Evolutionary conservation across 805 yeast species (phyloP), one percentile per base, ranked within the genome.

Genomic region (Candida golubevii): DNA sequence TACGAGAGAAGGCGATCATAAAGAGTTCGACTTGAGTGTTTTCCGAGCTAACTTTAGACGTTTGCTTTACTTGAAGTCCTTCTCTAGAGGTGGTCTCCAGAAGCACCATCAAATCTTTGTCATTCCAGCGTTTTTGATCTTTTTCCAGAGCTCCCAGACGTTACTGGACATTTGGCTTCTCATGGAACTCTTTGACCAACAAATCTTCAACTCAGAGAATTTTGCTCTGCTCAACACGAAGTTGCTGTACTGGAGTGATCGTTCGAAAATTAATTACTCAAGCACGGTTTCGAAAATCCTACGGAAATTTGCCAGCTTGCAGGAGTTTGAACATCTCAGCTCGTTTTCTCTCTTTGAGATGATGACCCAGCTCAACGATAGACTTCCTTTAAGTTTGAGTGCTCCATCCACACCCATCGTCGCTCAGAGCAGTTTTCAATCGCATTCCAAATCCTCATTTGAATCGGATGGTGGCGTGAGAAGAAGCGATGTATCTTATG

Each of bases 401-500:
- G 74, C 76, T 4, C 74, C 75, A 7, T 62, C 72, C 2, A 71
- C 75, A 4, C 75, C 76, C 15, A 56, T 68, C 6, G 35, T 58
- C 14, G 47, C 49, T 2, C 53, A 52, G 26, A 40, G 46, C 18
- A 14, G 45, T 1, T 49, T 48, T 18, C 36, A 44, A 5, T 27
- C 51, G n/a, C 39, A 40, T 15, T 41, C 52, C 4, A 45, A 41
- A 14, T 34, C 42, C 6, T 50, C 52, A 2, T 38, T 46, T 2
- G 52, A 45, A 15, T 38, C 43, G n/a, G 44, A 39, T 15, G 33
- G 37, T 3, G 36, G 44, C 15, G 29, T 45, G 8, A 38, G 36
- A 7, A 29, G 29, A 13, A 18, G 23, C 5, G 23, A 18, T 18
- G 23, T 5, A 18, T 18, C 23, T 18, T 5, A 12, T 23, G 6